Evolutionary conservation across 2,329 filamentous ascomycete species (phyloP).

Genomic region (Alternaria viburni): DNA sequence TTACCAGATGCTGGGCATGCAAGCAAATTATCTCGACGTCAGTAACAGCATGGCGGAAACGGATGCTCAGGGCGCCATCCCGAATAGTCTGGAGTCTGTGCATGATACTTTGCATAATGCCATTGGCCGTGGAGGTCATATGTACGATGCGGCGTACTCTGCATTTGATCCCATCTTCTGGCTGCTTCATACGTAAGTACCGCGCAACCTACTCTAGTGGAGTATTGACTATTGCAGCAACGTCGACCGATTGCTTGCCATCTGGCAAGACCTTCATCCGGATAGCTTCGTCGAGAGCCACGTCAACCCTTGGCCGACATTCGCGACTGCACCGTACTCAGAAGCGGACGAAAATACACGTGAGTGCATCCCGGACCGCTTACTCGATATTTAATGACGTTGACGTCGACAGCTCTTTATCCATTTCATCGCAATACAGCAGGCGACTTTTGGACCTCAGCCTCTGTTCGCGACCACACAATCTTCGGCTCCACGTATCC

Average conservation of each 20-base stretch:
- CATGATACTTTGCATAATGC: background rate
- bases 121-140: background rate
- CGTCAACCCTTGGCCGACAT: background rate
- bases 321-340: background rate
- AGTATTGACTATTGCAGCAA: background rate
- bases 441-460: slow-evolving; percentile 72
- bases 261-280: background rate
- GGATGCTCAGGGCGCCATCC: background rate
- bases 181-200: background rate
- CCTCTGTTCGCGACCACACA: slow-evolving; percentile 63
- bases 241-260: background rate
- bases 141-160: background rate
- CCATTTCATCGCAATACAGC: slow-evolving; percentile 45
- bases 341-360: background rate
- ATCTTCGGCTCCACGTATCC: slow-evolving; percentile 78
- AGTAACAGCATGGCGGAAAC: background rate
- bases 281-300: background rate
- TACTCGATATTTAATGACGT: background rate
- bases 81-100: background rate
- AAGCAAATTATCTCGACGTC: background rate
- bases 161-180: background rate
- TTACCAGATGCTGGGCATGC: background rate
- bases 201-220: background rate
- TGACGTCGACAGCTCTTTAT: background rate
- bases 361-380: background rate